Percentiles rank a stretch among this genome's conserved stretches.
These are phyloP conservation scores for Hamigera avellanea DNA, from an alignment of 495 filamentous ascomycete genomes.

Conservation along the genomic window DNA sequence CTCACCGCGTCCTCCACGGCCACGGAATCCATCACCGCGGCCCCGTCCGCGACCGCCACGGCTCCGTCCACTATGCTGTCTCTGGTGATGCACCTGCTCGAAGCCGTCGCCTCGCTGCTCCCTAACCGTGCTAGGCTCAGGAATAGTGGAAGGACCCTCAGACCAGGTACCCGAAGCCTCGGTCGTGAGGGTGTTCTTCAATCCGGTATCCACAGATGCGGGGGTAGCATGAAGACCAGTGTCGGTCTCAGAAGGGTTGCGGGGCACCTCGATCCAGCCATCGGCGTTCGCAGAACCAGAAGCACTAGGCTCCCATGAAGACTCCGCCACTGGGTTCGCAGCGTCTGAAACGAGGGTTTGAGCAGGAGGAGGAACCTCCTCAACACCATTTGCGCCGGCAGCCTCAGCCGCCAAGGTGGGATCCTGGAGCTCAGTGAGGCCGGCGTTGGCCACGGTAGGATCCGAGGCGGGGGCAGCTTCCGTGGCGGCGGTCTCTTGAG, in stretches of 20 bases:
- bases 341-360: conserved; percentile 49
- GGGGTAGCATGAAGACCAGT: conserved; percentile 49
- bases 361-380: conserved; percentile 27
- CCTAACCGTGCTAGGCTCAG: conserved; percentile 19
- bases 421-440: conserved; percentile 58
- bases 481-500: conserved; percentile 5
- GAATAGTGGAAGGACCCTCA: conserved; percentile 39
- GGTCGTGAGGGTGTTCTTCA: conserved; percentile 10
- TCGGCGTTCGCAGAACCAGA: conserved; percentile 46
- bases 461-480: conserved; percentile 45
- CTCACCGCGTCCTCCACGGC: conserved; percentile 40
- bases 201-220: conserved; percentile 25
- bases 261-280: conserved; percentile 68
- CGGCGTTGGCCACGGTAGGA: conserved; percentile 65
- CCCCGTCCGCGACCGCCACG: conserved; percentile 37
- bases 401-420: conserved; percentile 13
- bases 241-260: conserved; percentile 65
- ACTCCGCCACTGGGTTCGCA: conserved; percentile 57
- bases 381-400: conserved; percentile 8
- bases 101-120: conserved; percentile 49
- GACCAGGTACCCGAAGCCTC: conserved; percentile 47
- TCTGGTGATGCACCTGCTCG: conserved; percentile 46
- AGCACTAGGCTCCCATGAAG: conserved; percentile 50
- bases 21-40: conserved; percentile 43
- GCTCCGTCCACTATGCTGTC: conserved; percentile 40